Percentiles rank a stretch among this genome's conserved stretches.
Evolutionary conservation across 192 early-diverging fungal genomes (phyloP).

Genomic region (Chytriomyces confervae): DNA sequence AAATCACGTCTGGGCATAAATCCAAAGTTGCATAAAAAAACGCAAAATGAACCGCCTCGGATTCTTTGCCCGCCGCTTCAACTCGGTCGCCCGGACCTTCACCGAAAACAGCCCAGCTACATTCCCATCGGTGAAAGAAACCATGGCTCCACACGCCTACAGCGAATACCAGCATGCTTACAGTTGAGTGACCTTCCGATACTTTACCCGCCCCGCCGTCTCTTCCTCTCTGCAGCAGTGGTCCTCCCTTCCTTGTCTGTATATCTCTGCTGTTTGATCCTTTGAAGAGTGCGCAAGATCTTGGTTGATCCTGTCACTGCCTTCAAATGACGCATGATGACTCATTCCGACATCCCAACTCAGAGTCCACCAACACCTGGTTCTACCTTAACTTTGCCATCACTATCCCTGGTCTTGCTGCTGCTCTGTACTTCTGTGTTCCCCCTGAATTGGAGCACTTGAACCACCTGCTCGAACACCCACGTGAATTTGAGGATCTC

Average conservation of each 20-base stretch:
- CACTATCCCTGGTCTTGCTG: conserved; percentile 49
- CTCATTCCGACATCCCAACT: no score
- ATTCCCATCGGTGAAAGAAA: conserved; percentile 46
- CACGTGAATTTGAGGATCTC: conserved; percentile 44
- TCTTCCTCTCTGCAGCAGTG: no score
- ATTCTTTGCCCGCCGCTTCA: no score
- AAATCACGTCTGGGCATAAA: no score
- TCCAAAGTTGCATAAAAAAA: no score
- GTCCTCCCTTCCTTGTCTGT: no score
- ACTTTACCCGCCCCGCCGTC: no score
- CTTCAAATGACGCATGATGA: no score
- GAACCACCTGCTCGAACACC: conserved; percentile 56
- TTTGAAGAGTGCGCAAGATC: no score
- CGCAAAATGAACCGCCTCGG: no score
- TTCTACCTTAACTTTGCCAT: conserved; percentile 51
- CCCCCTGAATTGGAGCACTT: conserved; percentile 57
- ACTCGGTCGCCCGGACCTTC: conserved; percentile 19
- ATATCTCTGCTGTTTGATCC: no score
- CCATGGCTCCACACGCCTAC: conserved; percentile 38
- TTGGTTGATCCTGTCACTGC: no score
- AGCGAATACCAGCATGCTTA: conserved; percentile 45
- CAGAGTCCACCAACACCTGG: conserved; percentile 53
- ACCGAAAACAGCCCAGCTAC: conserved; percentile 16
- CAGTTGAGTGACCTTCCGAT: neutral
- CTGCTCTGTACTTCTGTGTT: conserved; percentile 38